Percentiles rank a stretch among this genome's conserved stretches.
Evolutionary conservation across 2,329 filamentous ascomycete genomes (phyloP).

Genomic region (Stachybotrys elegans): DNA sequence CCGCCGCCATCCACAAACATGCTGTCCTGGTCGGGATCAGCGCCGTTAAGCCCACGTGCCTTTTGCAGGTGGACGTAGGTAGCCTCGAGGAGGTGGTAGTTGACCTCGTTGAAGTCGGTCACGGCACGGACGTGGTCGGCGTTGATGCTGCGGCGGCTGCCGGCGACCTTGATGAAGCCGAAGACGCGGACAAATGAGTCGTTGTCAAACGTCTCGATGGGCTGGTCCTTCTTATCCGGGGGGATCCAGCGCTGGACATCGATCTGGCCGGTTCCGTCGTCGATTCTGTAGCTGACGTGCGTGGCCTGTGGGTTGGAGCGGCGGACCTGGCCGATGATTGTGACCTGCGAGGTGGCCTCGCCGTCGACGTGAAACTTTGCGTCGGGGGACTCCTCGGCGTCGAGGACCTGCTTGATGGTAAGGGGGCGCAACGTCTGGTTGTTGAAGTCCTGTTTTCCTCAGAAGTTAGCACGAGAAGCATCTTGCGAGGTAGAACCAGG

Average conservation of each 20-base stretch:
- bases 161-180: constrained; percentile 79
- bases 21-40: constrained; percentile 37
- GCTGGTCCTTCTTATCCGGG: constrained; percentile 47
- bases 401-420: constrained; percentile 90
- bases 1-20: constrained; percentile 53
- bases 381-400: constrained; percentile 67
- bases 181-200: constrained; percentile 82
- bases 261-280: constrained; percentile 89
- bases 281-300: constrained; percentile 86
- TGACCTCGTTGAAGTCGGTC: constrained; percentile 84
- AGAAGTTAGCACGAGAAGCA: neutral
- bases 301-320: constrained; percentile 81
- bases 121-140: constrained; percentile 78
- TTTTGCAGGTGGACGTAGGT: constrained; percentile 84
- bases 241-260: constrained; percentile 90
- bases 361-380: constrained; percentile 82
- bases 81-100: constrained; percentile 86
- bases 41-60: constrained; percentile 47
- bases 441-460: constrained; percentile 21
- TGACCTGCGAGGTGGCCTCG: constrained; percentile 63
- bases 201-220: constrained; percentile 53
- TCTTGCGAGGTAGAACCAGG: too few species aligned
- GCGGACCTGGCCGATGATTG: constrained; percentile 87
- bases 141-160: constrained; percentile 75
- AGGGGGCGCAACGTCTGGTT: constrained; percentile 89